Evolutionary conservation across 2,329 filamentous ascomycete species (phyloP), one percentile per base, ranked within the genome.

Genomic region (Lachnellula cervina): DNA sequence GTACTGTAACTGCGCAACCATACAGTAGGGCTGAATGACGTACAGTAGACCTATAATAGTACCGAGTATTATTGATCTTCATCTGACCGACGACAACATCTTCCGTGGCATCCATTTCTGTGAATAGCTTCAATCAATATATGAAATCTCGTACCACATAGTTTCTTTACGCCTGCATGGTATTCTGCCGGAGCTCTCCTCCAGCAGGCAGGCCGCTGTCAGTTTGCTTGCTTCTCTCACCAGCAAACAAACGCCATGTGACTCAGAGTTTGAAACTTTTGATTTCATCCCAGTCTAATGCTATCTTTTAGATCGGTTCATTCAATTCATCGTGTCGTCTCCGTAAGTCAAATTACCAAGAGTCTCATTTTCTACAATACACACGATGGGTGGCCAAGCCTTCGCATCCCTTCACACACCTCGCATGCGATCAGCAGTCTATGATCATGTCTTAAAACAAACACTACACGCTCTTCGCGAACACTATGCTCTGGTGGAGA

Each of bases 351-450:
- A 40, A n/a, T 40, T 32, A 9, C 3, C 28, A 32, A 32, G 28
- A 19, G 11, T 6, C 19, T 44, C 8, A 17, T 6, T 5, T 13
- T 28, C 45, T 5, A 45, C 11, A 25, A 17, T n/a, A 35, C 34
- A 23, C 23, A 43, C 47, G 55, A 90, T 90, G 88, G 88, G 88
- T 19, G 88, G 88, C 17, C 73, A 72, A 1, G 81, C 78, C 0
- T 90, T 89, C 59, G 59, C 74, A 1, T 72, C 78, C 25, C 75
- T 89, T 9, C 62, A 69, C 56, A 88, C 84, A 0, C 88, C 87
- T 3, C 83, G 89, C 17, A 88, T 93, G 81, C 73, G 76, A 4
- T 73, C 74, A 1, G 60, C 69, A 0, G 70, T 86, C 34, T 93
- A 92, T 71, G 51, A 72, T 1, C 58, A 68, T 1, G 73, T 84